phyloP scores from a whole-genome alignment of 164 flowering plant species.

The Dillenia turbinata region DNA sequence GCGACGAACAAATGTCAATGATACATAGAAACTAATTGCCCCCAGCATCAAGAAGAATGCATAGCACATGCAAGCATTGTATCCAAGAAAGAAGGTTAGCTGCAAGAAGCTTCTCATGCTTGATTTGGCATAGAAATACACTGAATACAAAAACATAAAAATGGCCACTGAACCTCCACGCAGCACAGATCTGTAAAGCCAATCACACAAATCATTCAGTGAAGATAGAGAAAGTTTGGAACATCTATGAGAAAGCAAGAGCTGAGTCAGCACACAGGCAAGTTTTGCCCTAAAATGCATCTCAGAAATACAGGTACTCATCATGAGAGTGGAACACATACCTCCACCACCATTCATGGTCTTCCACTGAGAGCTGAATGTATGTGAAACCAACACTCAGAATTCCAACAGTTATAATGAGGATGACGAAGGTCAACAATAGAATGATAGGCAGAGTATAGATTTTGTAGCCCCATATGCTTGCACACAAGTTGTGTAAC shows the following conservation, averaged over 20 bases:
- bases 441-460: constrained; percentile 40
- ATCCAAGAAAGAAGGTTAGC: constrained; percentile 59
- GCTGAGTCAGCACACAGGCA: no score
- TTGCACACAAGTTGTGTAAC: constrained; percentile 57
- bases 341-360: constrained; percentile 97
- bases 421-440: constrained; percentile 50
- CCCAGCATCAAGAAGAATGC: constrained; percentile 77
- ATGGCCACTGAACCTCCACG: constrained; percentile 72
- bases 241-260: no score
- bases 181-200: constrained; percentile 55
- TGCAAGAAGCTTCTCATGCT: constrained; percentile 72
- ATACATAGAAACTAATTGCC: constrained; percentile 56
- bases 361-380: constrained; percentile 74
- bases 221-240: no score
- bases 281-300: no score
- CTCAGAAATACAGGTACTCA: no score
- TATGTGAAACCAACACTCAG: constrained; percentile 63
- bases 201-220: no score
- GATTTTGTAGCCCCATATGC: constrained; percentile 75
- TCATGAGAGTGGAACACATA: constrained; percentile 19
- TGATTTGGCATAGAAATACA: constrained; percentile 58
- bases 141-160: constrained; percentile 63
- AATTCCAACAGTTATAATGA: constrained; percentile 47
- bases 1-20: constrained; percentile 52
- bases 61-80: constrained; percentile 72